Conservation (phyloP, 257 asterid genomes). For the Solanum etuberosum region DNA sequence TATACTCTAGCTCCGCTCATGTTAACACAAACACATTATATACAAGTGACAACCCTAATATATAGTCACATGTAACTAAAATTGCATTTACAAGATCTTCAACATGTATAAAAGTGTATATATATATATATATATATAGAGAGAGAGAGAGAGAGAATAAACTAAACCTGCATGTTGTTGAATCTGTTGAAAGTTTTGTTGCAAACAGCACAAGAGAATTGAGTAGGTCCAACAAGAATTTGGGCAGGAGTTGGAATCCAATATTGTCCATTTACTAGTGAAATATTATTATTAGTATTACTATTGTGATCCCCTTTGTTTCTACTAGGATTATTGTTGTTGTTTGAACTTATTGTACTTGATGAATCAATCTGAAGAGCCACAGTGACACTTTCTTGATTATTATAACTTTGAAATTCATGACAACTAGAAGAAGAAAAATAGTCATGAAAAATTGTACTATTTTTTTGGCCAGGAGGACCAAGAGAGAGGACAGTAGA, state of each 20-base stretch:
- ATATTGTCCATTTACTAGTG: constrained; percentile 34
- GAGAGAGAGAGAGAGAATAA: neutral
- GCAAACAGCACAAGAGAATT: constrained; percentile 78
- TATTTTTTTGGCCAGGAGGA: constrained; percentile 56
- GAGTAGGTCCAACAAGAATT: constrained; percentile 86
- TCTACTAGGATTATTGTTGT: constrained; percentile 13
- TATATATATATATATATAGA: neutral
- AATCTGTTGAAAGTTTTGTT: constrained; percentile 72
- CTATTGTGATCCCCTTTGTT: neutral
- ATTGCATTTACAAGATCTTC: neutral
- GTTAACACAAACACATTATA: neutral
- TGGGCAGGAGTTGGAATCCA: constrained; percentile 90
- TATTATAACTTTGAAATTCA: neutral
- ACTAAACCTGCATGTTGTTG: constrained; percentile 86
- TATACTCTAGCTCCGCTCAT: neutral
- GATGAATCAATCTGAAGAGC: constrained; percentile 53
- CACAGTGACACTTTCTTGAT: constrained; percentile 36
- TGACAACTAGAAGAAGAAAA: neutral
- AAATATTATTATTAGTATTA: neutral
- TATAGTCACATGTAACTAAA: neutral
- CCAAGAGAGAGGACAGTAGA: constrained; percentile 63
- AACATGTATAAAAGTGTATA: neutral
- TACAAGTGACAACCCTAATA: neutral
- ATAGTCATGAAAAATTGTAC: constrained; percentile 6
- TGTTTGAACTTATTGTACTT: constrained; percentile 2